These are phyloP conservation scores for Tulasnella sp. DNA, from an alignment of 768 basidiomycete species.

Conservation along the genomic window DNA sequence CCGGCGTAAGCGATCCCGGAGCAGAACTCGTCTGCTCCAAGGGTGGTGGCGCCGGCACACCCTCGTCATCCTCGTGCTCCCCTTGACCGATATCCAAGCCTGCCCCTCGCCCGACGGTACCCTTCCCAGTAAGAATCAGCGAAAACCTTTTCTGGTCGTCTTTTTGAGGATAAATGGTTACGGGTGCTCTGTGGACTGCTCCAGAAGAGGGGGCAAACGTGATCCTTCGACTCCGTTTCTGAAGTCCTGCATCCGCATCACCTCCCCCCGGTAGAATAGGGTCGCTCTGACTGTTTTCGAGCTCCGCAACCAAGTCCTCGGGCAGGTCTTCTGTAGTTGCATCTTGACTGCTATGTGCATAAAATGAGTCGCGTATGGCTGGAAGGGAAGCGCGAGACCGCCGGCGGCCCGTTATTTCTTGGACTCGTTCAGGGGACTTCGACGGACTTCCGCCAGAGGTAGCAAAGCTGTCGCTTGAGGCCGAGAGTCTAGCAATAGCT, in stretches of 20 bases:
- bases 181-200: constrained; percentile 30
- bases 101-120: constrained; percentile 31
- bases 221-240: constrained; percentile 17
- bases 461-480: background rate
- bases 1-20: background rate
- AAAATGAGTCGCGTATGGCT: constrained; percentile 26
- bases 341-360: background rate
- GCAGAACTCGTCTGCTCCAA: constrained; percentile 37
- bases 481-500: background rate
- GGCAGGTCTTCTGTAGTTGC: constrained; percentile 23
- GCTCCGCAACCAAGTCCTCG: background rate
- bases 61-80: constrained; percentile 32
- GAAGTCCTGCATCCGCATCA: background rate
- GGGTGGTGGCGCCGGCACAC: constrained; percentile 31
- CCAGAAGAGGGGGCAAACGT: constrained; percentile 24
- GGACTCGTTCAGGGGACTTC: background rate
- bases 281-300: background rate
- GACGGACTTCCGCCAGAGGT: background rate
- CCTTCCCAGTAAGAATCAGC: constrained; percentile 25
- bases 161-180: constrained; percentile 31
- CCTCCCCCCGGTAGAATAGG: background rate
- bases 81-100: constrained; percentile 43
- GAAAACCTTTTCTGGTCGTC: constrained; percentile 28
- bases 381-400: constrained; percentile 24
- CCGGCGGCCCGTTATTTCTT: constrained; percentile 10